A percentile compares a stretch with the other conserved stretches of the same genome.
Conservation (phyloP, 345 rosid species). For the sweet orange (Citrus sinensis) region DNA sequence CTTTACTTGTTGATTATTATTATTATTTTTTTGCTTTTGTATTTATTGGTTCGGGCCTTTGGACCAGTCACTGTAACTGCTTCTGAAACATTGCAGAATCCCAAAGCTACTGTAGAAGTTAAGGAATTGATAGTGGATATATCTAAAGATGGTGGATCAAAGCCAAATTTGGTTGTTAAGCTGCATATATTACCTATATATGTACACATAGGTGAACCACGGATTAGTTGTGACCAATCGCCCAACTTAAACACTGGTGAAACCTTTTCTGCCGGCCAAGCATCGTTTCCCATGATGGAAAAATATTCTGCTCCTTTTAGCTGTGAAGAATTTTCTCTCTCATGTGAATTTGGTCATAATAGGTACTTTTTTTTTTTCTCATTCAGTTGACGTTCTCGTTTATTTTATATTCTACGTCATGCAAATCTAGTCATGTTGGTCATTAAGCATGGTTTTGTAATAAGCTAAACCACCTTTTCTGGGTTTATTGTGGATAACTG, state of each 20-base stretch:
- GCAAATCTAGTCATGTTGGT: not conserved
- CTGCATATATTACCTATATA: slow-evolving; percentile 67
- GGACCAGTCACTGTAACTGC: not conserved
- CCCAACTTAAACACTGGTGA: slow-evolving; percentile 40
- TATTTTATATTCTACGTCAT: slow-evolving; percentile 5
- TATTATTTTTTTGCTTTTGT: not conserved
- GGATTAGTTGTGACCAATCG: slow-evolving; percentile 50
- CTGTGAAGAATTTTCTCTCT: slow-evolving; percentile 80
- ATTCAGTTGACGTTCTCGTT: not conserved
- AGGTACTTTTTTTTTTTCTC: slow-evolving; percentile 44
- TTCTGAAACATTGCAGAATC: slow-evolving; percentile 53
- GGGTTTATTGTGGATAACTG: not conserved
- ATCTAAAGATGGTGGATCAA: slow-evolving; percentile 77
- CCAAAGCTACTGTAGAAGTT: slow-evolving; percentile 59
- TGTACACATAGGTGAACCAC: slow-evolving; percentile 62
- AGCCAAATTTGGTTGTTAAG: slow-evolving; percentile 58
- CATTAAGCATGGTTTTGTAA: not conserved
- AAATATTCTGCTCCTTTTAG: slow-evolving; percentile 61
- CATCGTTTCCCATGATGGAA: slow-evolving; percentile 42
- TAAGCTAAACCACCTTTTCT: not conserved
- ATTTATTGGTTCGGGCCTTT: not conserved
- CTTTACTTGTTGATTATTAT: not conserved
- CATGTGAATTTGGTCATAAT: slow-evolving; percentile 83
- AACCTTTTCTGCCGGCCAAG: slow-evolving; percentile 39
- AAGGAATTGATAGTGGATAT: slow-evolving; percentile 77